A percentile compares a stretch with the other conserved stretches of the same genome.
phyloP scores from a whole-genome alignment of 1,284 basidiomycete genomes.

The Puccinia triticina region DNA sequence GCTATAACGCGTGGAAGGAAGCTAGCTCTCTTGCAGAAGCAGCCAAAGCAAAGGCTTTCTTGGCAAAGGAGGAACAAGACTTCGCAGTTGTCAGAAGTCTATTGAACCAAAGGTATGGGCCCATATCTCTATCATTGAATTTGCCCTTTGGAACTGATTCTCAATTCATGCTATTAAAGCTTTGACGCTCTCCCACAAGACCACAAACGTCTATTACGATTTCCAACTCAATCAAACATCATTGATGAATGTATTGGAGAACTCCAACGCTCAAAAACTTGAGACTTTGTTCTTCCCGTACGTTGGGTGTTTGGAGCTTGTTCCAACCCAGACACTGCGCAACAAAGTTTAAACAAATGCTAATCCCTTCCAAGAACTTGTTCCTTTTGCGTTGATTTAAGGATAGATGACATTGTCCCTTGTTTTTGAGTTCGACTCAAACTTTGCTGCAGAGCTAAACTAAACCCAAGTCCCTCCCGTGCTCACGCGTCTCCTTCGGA shows the following conservation, averaged over 20 bases:
- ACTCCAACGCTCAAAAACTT: no score
- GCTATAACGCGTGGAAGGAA: background rate
- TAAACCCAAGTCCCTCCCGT: no score
- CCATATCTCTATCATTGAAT: background rate
- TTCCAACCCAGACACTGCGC: no score
- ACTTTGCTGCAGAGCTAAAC: no score
- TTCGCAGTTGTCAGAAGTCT: slow-evolving; percentile 6
- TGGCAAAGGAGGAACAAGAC: background rate
- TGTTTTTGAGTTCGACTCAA: no score
- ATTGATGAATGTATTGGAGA: slow-evolving; percentile 2
- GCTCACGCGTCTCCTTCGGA: no score
- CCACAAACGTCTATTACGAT: background rate
- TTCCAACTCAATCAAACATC: background rate
- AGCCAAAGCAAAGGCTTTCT: slow-evolving; percentile 12
- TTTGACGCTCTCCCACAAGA: slow-evolving; percentile 10
- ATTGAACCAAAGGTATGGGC: slow-evolving; percentile 15
- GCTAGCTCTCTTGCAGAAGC: background rate
- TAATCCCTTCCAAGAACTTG: no score
- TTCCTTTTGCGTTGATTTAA: no score
- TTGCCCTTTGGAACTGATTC: slow-evolving; percentile 1
- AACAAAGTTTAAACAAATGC: no score
- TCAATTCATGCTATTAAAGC: background rate
- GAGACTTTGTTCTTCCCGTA: background rate
- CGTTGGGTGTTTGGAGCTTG: background rate
- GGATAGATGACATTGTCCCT: no score